phyloP scores from a whole-genome alignment of 768 basidiomycete species.

The Calocera viscosa region DNA sequence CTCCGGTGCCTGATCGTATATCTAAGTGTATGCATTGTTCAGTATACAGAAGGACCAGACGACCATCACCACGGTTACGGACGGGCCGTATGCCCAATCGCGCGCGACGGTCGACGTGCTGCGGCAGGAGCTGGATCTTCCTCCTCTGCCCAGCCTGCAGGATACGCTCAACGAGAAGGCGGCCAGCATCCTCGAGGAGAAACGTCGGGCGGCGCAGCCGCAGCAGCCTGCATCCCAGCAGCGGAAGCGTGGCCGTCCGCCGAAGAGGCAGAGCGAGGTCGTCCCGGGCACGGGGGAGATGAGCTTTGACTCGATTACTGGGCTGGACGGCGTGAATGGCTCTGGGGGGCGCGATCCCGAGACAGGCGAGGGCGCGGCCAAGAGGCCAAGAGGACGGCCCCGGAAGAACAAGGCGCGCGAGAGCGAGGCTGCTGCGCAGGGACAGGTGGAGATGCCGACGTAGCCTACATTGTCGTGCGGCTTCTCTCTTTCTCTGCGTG shows the following conservation, averaged over 20 bases:
- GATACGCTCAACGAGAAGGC: conserved; percentile 59
- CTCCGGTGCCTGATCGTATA: neutral
- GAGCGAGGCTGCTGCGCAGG: neutral
- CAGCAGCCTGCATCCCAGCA: conserved; percentile 24
- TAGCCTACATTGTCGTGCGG: neutral
- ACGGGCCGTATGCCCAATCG: conserved; percentile 61
- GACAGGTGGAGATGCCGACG: neutral
- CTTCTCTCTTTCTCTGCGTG: too few relatives aligned
- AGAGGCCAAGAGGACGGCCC: conserved; percentile 52
- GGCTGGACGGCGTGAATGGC: neutral
- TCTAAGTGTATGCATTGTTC: conserved; percentile 12
- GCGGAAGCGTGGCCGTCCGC: conserved; percentile 13
- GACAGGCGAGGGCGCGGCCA: conserved; percentile 22
- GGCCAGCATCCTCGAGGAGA: conserved; percentile 26
- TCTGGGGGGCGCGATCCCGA: neutral
- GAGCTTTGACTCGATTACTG: neutral
- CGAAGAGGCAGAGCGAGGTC: neutral
- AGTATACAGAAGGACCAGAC: conserved; percentile 47
- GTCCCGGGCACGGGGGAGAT: neutral
- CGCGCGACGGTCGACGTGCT: conserved; percentile 67
- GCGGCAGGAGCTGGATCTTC: conserved; percentile 62
- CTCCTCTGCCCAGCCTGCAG: conserved; percentile 59
- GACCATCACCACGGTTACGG: conserved; percentile 55
- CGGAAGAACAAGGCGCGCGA: conserved; percentile 45
- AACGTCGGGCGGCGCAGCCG: conserved; percentile 21